These are phyloP conservation scores for Geotrichum citri-aurantii DNA, from an alignment of 1,139 yeast species.

Conservation along the genomic window DNA sequence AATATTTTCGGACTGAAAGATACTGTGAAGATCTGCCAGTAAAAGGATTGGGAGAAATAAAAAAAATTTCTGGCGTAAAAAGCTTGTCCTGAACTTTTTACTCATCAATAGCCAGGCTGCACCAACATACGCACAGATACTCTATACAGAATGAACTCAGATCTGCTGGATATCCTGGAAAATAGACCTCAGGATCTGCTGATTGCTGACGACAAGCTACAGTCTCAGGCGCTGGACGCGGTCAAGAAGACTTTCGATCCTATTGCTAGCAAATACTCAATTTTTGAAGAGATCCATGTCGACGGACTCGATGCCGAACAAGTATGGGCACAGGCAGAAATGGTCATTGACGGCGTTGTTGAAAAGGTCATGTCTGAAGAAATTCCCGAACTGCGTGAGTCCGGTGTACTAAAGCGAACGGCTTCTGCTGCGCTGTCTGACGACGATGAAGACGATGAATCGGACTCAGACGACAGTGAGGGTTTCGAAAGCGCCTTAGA, in stretches of 20 bases:
- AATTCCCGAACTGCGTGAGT: constrained; percentile 22
- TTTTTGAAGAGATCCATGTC: constrained; percentile 72
- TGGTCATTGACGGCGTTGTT: constrained; percentile 68
- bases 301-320: constrained; percentile 89
- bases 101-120: background rate
- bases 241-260: constrained; percentile 62
- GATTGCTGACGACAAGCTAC: constrained; percentile 26
- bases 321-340: constrained; percentile 88
- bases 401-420: constrained; percentile 22
- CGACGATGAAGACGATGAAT: constrained; percentile 26
- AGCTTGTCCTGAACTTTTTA: background rate
- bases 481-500: constrained; percentile 23
- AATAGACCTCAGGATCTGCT: constrained; percentile 31
- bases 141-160: constrained; percentile 7
- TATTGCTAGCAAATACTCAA: constrained; percentile 55
- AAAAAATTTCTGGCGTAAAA: constrained; percentile 5
- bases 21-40: background rate
- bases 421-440: constrained; percentile 20
- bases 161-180: constrained; percentile 20
- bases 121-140: background rate
- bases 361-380: constrained; percentile 45
- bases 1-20: background rate
- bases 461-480: constrained; percentile 24
- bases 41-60: constrained; percentile 8
- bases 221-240: constrained; percentile 34